Percentiles rank a stretch among this genome's conserved stretches.
Evolutionary conservation across 2,329 filamentous ascomycete genomes (phyloP).

Genomic region (Gnomoniopsis smithogilvyi): DNA sequence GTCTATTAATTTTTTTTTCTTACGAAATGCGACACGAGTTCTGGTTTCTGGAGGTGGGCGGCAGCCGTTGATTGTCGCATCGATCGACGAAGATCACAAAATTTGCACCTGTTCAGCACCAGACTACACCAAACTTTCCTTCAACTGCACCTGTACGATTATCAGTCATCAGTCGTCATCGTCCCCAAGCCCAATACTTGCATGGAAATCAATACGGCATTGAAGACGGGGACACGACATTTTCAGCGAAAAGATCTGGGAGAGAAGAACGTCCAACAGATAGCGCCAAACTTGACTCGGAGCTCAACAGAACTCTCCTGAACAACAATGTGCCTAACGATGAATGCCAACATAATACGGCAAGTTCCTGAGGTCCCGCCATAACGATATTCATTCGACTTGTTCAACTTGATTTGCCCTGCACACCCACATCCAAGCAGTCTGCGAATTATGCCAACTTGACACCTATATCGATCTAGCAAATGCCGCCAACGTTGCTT

Average conservation of each 20-base stretch:
- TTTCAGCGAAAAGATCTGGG: conserved; percentile 11
- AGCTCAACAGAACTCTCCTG: conserved; percentile 20
- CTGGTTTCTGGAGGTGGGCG: conserved; percentile 3
- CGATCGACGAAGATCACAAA: conserved; percentile 10
- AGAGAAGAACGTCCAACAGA: conserved; percentile 19
- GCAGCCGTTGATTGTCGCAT: conserved; percentile 8
- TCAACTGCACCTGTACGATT: conserved; percentile 19
- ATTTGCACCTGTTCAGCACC: conserved; percentile 14
- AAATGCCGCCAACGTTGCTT: background rate
- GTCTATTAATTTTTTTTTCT: conserved; percentile 8
- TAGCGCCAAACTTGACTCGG: conserved; percentile 21
- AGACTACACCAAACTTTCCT: conserved; percentile 17
- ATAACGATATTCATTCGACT: conserved; percentile 14
- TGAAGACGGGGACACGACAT: conserved; percentile 13
- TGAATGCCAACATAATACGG: conserved; percentile 19
- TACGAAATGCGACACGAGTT: conserved; percentile 13
- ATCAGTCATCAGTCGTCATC: conserved; percentile 12
- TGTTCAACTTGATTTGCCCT: conserved; percentile 17
- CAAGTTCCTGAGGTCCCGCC: conserved; percentile 11
- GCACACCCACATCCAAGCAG: conserved; percentile 8
- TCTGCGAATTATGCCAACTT: conserved; percentile 13
- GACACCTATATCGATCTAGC: conserved; percentile 8
- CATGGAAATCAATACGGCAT: conserved; percentile 16
- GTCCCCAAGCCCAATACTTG: conserved; percentile 12
- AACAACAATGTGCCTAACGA: conserved; percentile 18